These are phyloP conservation scores for Russula abietina DNA, from an alignment of 768 basidiomycete genomes.

Conservation along the genomic window DNA sequence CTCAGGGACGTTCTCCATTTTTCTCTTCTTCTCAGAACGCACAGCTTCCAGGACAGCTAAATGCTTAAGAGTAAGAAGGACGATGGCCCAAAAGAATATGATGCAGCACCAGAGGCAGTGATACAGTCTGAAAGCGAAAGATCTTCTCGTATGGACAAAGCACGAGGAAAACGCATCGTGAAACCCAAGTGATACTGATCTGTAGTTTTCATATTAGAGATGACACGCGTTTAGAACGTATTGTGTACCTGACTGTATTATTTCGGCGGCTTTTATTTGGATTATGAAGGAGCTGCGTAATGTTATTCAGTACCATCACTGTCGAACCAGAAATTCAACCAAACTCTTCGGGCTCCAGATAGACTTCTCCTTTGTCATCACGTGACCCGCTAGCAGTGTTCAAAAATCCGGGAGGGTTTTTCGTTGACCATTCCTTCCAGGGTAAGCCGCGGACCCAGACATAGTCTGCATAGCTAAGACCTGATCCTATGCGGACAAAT, in stretches of 20 bases:
- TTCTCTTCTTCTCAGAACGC: conserved; percentile 64
- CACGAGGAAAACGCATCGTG: conserved; percentile 94
- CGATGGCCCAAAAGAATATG: background rate
- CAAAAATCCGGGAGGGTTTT: conserved; percentile 65
- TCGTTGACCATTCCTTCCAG: conserved; percentile 77
- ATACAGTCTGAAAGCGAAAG: conserved; percentile 65
- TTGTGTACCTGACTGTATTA: conserved; percentile 58
- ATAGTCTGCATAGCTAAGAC: conserved; percentile 81
- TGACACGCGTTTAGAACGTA: no score
- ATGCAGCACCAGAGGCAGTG: conserved; percentile 54
- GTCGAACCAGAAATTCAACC: conserved; percentile 22
- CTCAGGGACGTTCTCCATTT: conserved; percentile 59
- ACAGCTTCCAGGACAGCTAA: conserved; percentile 56
- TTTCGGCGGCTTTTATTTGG: conserved; percentile 91
- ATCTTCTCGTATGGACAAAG: conserved; percentile 73
- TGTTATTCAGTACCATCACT: conserved; percentile 8
- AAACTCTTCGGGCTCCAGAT: conserved; percentile 85
- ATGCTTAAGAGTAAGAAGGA: conserved; percentile 2
- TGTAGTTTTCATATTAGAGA: conserved; percentile 27
- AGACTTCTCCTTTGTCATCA: conserved; percentile 86
- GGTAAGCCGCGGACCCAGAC: conserved; percentile 75
- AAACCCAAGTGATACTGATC: conserved; percentile 81
- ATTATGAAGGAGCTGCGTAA: conserved; percentile 81
- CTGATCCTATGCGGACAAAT: conserved; percentile 88
- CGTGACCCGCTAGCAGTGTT: conserved; percentile 51